Evolutionary conservation across 1,284 basidiomycete genomes (phyloP).

Genomic region (Boletus smithii): DNA sequence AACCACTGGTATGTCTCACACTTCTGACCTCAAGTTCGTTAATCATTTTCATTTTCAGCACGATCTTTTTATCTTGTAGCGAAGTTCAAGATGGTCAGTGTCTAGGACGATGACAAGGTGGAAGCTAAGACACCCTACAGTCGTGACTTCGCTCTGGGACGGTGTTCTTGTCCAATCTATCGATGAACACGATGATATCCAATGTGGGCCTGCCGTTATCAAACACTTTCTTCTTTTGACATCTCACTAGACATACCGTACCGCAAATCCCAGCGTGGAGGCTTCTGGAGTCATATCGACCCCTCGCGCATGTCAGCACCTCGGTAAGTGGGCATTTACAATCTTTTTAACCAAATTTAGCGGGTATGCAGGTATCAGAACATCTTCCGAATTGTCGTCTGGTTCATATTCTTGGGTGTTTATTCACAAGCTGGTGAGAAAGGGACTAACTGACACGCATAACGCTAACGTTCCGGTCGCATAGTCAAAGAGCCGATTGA

Average conservation of each 20-base stretch:
- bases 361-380: slow-evolving; percentile 62
- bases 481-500: slow-evolving; percentile 72
- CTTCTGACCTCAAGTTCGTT: slow-evolving; percentile 1
- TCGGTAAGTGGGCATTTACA: slow-evolving; percentile 42
- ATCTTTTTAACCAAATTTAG: not conserved
- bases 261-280: slow-evolving; percentile 45
- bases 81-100: slow-evolving; percentile 78
- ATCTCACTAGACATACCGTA: slow-evolving; percentile 55
- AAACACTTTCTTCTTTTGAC: slow-evolving; percentile 9
- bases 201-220: slow-evolving; percentile 46
- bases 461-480: slow-evolving; percentile 7
- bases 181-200: slow-evolving; percentile 64
- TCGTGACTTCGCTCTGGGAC: slow-evolving; percentile 72
- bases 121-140: slow-evolving; percentile 35
- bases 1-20: slow-evolving; percentile 60
- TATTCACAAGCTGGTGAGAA: slow-evolving; percentile 79
- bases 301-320: slow-evolving; percentile 85
- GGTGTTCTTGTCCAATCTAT: slow-evolving; percentile 81
- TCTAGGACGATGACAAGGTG: not conserved
- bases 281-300: slow-evolving; percentile 71
- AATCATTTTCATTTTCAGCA: slow-evolving; percentile 38
- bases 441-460: not conserved
- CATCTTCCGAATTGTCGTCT: slow-evolving; percentile 69
- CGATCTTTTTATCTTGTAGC: slow-evolving; percentile 82
- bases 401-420: slow-evolving; percentile 80